A percentile compares a stretch with the other conserved stretches of the same genome.
phyloP scores from a whole-genome alignment of 148 eudicot species.

The Spergularia marina region DNA sequence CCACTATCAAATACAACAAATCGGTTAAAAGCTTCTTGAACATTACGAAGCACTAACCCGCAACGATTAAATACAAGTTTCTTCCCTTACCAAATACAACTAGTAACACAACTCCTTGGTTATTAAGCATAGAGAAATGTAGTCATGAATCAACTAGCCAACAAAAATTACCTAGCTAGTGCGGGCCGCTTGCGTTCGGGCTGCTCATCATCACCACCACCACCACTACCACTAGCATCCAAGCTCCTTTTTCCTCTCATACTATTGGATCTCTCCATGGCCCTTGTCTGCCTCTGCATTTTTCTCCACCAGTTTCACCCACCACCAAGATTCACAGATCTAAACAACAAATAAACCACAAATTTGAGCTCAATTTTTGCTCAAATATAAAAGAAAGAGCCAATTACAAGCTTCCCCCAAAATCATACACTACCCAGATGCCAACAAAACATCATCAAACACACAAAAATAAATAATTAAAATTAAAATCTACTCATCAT shows the following conservation, averaged over 20 bases:
- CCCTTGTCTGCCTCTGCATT: conserved; percentile 65
- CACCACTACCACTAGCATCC: conserved; percentile 37
- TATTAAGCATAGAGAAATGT: neutral
- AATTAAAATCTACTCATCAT: neutral
- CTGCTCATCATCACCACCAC: conserved; percentile 49
- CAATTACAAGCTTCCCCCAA: neutral
- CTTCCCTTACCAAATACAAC: no score
- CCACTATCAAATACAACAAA: neutral
- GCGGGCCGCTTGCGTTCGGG: conserved; percentile 76
- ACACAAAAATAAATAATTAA: neutral
- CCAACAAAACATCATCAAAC: neutral
- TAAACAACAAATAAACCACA: conserved; percentile 23
- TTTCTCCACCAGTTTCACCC: conserved; percentile 19
- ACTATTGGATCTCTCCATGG: conserved; percentile 66
- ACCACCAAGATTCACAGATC: conserved; percentile 40
- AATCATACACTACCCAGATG: conserved; percentile 13
- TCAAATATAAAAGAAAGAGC: neutral
- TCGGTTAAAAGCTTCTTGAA: no score
- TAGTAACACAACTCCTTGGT: no score
- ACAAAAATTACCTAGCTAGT: conserved; percentile 54
- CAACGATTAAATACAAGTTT: neutral
- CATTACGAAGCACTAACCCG: neutral
- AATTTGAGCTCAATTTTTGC: conserved; percentile 3
- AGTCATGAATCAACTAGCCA: neutral
- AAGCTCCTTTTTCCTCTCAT: conserved; percentile 77